Evolutionary conservation across 1,139 yeast genomes (phyloP).

Genomic region (Keqinozyma sinolaborantium): DNA sequence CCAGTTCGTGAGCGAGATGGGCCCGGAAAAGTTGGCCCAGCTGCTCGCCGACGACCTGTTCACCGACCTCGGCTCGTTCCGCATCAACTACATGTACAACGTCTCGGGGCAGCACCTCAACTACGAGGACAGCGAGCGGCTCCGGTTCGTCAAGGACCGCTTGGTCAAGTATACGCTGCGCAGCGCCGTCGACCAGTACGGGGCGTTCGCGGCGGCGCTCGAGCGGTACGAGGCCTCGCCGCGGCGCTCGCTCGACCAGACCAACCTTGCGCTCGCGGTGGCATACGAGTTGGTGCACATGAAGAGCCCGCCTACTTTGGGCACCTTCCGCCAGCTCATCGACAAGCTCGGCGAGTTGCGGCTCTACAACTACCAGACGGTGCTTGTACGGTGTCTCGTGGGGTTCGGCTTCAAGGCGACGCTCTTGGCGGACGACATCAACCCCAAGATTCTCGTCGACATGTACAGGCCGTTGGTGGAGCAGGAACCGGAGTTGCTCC

Average conservation of each 20-base stretch:
- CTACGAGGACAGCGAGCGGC: constrained; percentile 19
- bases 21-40: constrained; percentile 7
- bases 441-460: constrained; percentile 3
- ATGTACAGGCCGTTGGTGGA: constrained; percentile 8
- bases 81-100: constrained; percentile 20
- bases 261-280: constrained; percentile 3
- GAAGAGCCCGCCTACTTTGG: constrained; percentile 7
- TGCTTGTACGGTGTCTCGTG: constrained; percentile 7
- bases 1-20: constrained; percentile 7
- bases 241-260: background rate
- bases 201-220: background rate
- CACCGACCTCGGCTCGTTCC: constrained; percentile 10
- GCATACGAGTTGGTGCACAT: constrained; percentile 1
- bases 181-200: constrained; percentile 1
- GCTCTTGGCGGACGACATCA: constrained; percentile 3
- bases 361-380: constrained; percentile 6
- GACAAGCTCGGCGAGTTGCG: constrained; percentile 4
- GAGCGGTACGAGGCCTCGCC: background rate
- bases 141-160: constrained; percentile 5
- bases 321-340: constrained; percentile 5
- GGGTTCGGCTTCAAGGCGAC: constrained; percentile 5
- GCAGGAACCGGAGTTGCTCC: constrained; percentile 25
- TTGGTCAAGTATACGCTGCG: constrained; percentile 4
- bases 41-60: background rate
- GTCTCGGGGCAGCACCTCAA: constrained; percentile 33